Conservation (phyloP, 306 rosid genomes). For the Fragaria nilgerrensis region DNA sequence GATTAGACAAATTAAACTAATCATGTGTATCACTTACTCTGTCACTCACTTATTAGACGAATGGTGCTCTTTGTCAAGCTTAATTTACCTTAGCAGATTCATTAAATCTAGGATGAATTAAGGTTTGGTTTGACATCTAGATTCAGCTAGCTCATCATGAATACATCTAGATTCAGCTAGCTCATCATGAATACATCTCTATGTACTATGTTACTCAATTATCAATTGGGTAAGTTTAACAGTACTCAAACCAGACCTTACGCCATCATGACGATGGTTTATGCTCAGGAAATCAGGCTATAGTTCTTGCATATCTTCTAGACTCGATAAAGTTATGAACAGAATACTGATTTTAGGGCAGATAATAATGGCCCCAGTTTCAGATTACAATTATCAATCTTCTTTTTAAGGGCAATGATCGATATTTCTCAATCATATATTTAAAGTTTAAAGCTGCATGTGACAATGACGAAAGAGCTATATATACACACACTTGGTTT, state of each 20-base stretch:
- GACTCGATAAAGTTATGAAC: slow-evolving; percentile 15
- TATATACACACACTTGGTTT: neutral
- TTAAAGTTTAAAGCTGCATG: neutral
- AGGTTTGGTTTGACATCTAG: neutral
- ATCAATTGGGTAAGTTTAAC: neutral
- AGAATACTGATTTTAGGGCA: slow-evolving; percentile 1
- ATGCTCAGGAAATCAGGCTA: slow-evolving; percentile 2
- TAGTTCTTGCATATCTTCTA: neutral
- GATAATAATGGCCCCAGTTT: slow-evolving; percentile 18
- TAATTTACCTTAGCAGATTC: slow-evolving; percentile 7
- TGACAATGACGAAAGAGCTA: neutral
- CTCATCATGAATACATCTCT: neutral
- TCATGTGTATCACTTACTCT: slow-evolving; percentile 32
- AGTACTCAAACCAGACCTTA: neutral
- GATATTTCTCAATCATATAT: neutral
- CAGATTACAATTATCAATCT: slow-evolving; percentile 10
- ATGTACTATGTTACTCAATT: neutral
- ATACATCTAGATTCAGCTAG: neutral
- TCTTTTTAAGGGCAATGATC: neutral
- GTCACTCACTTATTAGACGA: neutral
- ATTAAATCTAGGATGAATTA: neutral
- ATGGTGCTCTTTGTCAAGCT: slow-evolving; percentile 35
- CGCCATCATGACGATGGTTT: slow-evolving; percentile 13
- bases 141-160: neutral
- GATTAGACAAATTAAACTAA: slow-evolving; percentile 48